Conservation (phyloP, 192 early-diverging fungal genomes). For the Podila clonocystis region DNA sequence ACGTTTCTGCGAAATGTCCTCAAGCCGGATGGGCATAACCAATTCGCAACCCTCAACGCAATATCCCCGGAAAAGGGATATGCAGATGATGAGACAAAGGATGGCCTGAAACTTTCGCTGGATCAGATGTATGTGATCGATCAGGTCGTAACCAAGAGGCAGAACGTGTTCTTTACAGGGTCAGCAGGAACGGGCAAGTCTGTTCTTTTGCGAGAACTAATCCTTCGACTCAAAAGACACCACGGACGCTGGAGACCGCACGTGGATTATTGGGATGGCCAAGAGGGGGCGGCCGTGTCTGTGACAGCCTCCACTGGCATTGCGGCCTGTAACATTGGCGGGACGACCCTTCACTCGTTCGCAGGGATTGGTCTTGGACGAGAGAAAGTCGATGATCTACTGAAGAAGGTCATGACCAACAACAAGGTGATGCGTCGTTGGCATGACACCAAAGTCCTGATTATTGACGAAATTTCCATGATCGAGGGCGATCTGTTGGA, state of each 20-base stretch:
- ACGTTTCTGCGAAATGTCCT: no score
- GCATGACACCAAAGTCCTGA: slow-evolving; percentile 66
- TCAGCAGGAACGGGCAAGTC: slow-evolving; percentile 63
- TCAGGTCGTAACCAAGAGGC: slow-evolving; percentile 41
- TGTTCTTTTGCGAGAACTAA: slow-evolving; percentile 48
- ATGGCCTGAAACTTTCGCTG: slow-evolving; percentile 12
- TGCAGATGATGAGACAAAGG: not conserved
- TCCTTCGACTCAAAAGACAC: slow-evolving; percentile 27
- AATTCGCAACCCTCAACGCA: no score
- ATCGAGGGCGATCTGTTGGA: slow-evolving; percentile 77
- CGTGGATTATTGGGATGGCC: slow-evolving; percentile 17
- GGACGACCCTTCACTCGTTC: slow-evolving; percentile 67
- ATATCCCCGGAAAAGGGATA: no score
- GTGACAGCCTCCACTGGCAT: slow-evolving; percentile 68
- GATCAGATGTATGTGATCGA: slow-evolving; percentile 43
- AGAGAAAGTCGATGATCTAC: slow-evolving; percentile 23
- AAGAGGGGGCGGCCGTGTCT: slow-evolving; percentile 39
- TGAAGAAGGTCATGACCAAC: slow-evolving; percentile 17
- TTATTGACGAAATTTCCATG: slow-evolving; percentile 88
- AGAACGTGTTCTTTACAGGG: slow-evolving; percentile 68
- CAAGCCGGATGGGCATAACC: no score
- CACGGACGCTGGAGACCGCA: slow-evolving; percentile 2
- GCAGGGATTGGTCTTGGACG: slow-evolving; percentile 72
- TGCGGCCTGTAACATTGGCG: slow-evolving; percentile 68
- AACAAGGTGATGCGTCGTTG: slow-evolving; percentile 62